These are phyloP conservation scores for Chrysochromulina tobinii DNA, from an alignment of 78 protist genomes.

Conservation along the genomic window DNA sequence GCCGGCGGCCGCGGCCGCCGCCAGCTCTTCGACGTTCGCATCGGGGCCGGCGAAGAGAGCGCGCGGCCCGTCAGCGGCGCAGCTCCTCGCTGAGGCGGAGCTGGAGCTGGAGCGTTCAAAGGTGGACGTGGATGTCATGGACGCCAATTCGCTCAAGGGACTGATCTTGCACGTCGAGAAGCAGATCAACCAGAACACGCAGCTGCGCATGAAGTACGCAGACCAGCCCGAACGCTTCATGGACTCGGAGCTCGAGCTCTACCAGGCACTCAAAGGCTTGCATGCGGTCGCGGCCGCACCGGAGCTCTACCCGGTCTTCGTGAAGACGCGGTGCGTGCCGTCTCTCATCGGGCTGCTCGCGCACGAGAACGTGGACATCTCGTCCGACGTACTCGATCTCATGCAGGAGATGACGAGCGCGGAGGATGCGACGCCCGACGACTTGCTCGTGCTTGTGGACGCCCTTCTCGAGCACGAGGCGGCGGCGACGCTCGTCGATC, in stretches of 20 bases:
- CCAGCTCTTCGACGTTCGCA: too few species aligned
- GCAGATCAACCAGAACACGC: not conserved
- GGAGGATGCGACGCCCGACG: not conserved
- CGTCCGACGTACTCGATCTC: conserved; percentile 33
- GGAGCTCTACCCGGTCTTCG: conserved; percentile 21
- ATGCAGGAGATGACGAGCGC: conserved; percentile 40
- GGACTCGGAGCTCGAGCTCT: conserved; percentile 42
- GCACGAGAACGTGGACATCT: conserved; percentile 44
- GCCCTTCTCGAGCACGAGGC: conserved; percentile 3
- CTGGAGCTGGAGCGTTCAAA: not conserved
- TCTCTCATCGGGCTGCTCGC: not conserved
- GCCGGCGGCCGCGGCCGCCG: too few species aligned
- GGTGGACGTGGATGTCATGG: not conserved
- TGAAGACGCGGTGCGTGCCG: not conserved
- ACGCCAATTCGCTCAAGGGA: not conserved
- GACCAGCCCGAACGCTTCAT: not conserved
- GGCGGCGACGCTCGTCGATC: not conserved
- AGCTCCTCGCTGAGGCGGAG: conserved; percentile 7
- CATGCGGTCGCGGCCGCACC: conserved; percentile 38
- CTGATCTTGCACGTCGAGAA: not conserved
- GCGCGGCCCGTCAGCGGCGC: not conserved
- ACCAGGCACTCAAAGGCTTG: conserved; percentile 11
- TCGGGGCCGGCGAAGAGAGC: too few species aligned
- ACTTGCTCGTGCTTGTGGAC: not conserved
- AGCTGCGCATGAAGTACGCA: not conserved